Base-by-base conservation (phyloP, 208 protist genomes). In the Leishmania tropica region DNA sequence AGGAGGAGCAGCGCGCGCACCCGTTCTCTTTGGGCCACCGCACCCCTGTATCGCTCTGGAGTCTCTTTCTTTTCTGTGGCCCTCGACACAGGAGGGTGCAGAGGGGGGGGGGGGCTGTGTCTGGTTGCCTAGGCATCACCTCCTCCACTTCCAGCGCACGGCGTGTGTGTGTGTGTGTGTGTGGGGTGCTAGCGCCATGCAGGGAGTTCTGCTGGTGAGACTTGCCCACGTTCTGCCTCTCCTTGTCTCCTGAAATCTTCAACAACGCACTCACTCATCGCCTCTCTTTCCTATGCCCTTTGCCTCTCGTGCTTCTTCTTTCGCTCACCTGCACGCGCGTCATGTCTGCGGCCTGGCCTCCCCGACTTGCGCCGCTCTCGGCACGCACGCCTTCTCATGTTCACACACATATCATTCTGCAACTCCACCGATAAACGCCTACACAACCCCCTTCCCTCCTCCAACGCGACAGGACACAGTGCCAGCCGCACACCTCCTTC, bases 381-480 rank as follows among this genome's bases (percentile, higher is more conserved):
- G 1, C 24, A n/a, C 21, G 54, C 54, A 2, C 3, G 24, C 54
- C 8, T 60, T 60, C 48, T 53, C 48, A 2, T 53, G 15, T 19
- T 53, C 48, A 53, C 48, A 53, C 48, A 13, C 48, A 53, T 2
- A 19, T 21, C 21, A n/a, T n/a, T n/a, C 24, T n/a, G 15, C 2
- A 60, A 60, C 24, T 4, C 5, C 54, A 8, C 54, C 54, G 19
- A 7, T n/a, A 60, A 60, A 60, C 54, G 21, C 5, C 21, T 3
- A 60, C 54, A 60, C 24, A 8, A 60, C 24, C 54, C 21, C 54
- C 24, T 28, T 1, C 15, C 21, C 2, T 28, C 3, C 54, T 28
- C 24, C 99, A 53, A 15, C 1, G 48, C 48, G 10, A 11, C 10
- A 53, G 48, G 48, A 19, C 48, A 53, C 48, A 53, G 48, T 19